Base-by-base conservation (phyloP, 192 early-diverging fungal species). In the Linnemannia schmuckeri region DNA sequence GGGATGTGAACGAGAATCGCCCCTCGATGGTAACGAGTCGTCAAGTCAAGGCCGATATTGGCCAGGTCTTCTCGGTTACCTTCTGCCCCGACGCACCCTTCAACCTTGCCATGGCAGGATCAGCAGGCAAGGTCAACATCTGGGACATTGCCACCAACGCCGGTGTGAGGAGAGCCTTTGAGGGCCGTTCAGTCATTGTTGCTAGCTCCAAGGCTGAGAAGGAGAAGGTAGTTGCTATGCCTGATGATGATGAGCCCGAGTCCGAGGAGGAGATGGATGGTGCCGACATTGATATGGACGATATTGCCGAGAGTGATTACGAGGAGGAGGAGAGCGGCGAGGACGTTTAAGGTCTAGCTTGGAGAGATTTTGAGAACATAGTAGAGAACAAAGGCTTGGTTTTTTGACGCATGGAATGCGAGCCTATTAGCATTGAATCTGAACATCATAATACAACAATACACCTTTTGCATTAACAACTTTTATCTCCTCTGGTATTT, bases 21-120 rank as follows among this genome's bases (percentile, higher is more conserved):
- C 95, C 97, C 57, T 89, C 93, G 75, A 93, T 98, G 96, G 92
- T 99, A 9, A 91, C 96, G 42, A 97, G 96, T 81, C 93, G 96
- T 69, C 81, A 77, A 72, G 79, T 85, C 49, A 89, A 83, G 79
- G 74, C 24, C 20, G 70, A 82, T 82, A 78, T 91, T 74, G 93
- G 93, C 8, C 96, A 95, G 75, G 94, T 99, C 22, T 99, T 99
- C 90, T 89, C 96, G 17, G 81, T 95, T 15, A 88, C 88, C 27
- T 99, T 99, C 91, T 97, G 96, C 80, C 94, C 95, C 1, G 98
- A 99, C 90, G 93, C 97, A 61, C 95, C 97, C n/a, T 96, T 95
- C 92, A 91, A 95, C 70, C 72, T 98, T 69, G 96, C 97, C 12
- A 93, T 97, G 61, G 96, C 93, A 33, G 99, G 99, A 46, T 96